Evolutionary conservation across 2,329 filamentous ascomycete genomes (phyloP), one percentile per base, ranked within the genome.

Genomic region (Lachnellula willkommii): DNA sequence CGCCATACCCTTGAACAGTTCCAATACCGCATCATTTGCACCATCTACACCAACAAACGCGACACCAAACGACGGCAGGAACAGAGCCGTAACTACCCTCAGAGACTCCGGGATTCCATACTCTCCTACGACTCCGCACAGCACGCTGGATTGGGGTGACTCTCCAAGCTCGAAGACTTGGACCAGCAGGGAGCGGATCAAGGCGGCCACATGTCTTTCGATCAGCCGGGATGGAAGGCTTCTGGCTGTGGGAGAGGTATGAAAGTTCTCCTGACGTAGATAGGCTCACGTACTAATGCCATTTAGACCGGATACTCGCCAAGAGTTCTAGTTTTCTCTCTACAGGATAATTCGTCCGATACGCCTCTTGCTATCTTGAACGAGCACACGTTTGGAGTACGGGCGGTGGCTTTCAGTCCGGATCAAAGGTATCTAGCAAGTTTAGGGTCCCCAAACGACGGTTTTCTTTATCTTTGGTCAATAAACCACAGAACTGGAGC

Each of bases 181-280:
- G 87, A 91, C 89, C 1, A 94, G 90, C 54, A 84, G 90, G 62
- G 94, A 97, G 71, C 84, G 91, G 63, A 92, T 97, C 69, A 97
- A 97, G 74, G 89, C 94, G 17, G 90, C 92, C 2, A 96, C 92
- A 5, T 95, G 92, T 67, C 81, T 99, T 26, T 87, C 90, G 22
- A 80, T 99, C 62, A 96, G 91, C 68, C 84, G 85, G 1, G 91
- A 96, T 72, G 92, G 89, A 35, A 88, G 83, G 65, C 95, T 88
- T 69, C 77, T 99, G 52, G 94, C 93, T 8, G 88, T 97, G 3
- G 94, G 94, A 66, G 94, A 99, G 75, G 82, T 82, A 70, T 45
- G 42, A 24, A 47, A 28, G 11, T 52, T 52, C 24, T 9, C 5
- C 42, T 20, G 28, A 17, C 17, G 28, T 37, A 56, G 50, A 42